Base-by-base conservation (phyloP, 2,329 filamentous ascomycete genomes). In the Setomelanomma holmii region DNA sequence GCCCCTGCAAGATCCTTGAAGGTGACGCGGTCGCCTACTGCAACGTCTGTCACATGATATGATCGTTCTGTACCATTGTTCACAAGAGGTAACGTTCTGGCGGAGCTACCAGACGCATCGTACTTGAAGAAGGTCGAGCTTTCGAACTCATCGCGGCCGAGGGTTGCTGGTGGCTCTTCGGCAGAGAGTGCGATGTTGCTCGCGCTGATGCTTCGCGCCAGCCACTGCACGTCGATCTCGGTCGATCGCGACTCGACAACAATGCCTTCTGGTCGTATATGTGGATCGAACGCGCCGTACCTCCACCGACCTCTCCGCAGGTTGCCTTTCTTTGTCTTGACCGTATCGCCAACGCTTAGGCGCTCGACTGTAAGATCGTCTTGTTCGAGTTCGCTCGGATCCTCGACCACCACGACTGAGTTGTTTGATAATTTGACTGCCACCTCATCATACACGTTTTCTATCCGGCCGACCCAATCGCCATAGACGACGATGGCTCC, bases 401-500 rank as follows among this genome's bases (percentile, higher is more conserved):
- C 75, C 22, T 78, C 73, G 8, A 85, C 75, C 3, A 81, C 76
- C 7, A 86, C 84, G 2, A 86, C 78, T 24, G 76, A 81, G 41
- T 79, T 80, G 64, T 86, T 81, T 5, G 73, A 64, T 11, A 86
- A 75, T 36, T 75, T 78, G 21, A 87, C 55, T 1, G 80, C 75
- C 12, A 85, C 74, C 45, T 82, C 78, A 41, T 81, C 77, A 23
- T 77, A 73, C 39, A 82, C 73, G 2, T 79, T 75, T 44, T 80
- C 76, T 4, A 87, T 77, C 10, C 79, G 69, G 1, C 85, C 85
- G 4, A 86, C 65, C 81, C 84, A 86, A 57, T 82, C 78, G 16
- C 79, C 74, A 63, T 81, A 83, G 11, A 85, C 74, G 19, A 86
- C 74, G 24, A 82, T 74, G 45, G 83, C 80, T 4, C 81, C 82